A percentile compares a stretch with the other conserved stretches of the same genome.
phyloP scores from a whole-genome alignment of 768 basidiomycete species.

The Pholiota conissans region DNA sequence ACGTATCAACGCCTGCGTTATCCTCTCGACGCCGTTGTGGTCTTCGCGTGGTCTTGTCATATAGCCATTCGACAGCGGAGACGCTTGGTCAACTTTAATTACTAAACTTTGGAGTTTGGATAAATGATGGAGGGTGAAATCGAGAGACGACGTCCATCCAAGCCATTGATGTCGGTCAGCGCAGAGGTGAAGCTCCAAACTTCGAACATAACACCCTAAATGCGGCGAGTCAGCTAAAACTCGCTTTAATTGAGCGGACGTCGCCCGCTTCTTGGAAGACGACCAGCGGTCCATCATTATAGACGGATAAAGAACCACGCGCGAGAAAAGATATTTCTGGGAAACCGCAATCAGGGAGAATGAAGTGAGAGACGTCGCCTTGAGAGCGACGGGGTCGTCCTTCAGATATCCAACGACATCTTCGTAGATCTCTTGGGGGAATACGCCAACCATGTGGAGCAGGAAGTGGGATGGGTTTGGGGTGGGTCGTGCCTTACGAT shows the following conservation, averaged over 20 bases:
- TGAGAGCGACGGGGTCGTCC: constrained; percentile 41
- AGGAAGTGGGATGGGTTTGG: too few relatives aligned
- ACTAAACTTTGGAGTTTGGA: not conserved
- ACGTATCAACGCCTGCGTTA: not conserved
- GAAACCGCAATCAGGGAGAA: not conserved
- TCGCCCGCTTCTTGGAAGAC: not conserved
- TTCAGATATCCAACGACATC: not conserved
- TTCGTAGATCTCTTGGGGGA: constrained; percentile 7
- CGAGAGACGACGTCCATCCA: not conserved
- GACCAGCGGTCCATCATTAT: not conserved
- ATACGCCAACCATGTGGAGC: not conserved
- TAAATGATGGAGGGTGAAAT: not conserved
- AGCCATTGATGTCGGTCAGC: not conserved
- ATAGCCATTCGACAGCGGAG: not conserved
- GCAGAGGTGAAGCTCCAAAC: not conserved
- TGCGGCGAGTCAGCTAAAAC: not conserved
- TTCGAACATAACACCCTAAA: not conserved
- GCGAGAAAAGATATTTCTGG: constrained; percentile 2
- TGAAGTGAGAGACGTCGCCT: constrained; percentile 38
- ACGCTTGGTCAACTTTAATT: not conserved
- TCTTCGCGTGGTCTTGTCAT: not conserved
- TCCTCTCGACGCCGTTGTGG: not conserved
- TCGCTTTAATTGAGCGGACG: not conserved
- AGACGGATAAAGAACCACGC: not conserved
- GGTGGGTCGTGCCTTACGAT: too few relatives aligned